Conservation (phyloP, 2,329 filamentous ascomycete genomes). For the Pseudogymnoascus sp. region DNA sequence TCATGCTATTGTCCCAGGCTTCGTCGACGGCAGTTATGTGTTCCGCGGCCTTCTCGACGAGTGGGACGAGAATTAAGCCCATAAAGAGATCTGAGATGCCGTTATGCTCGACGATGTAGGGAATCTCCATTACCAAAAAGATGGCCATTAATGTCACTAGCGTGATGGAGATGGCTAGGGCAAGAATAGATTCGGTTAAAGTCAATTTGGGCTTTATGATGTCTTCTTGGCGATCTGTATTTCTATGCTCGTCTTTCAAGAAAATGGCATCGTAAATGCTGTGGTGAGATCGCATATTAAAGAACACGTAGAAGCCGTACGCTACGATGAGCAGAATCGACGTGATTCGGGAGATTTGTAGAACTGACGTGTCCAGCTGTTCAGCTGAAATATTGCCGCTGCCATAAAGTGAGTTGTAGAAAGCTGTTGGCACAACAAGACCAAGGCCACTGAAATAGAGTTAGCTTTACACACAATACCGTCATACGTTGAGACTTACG, state of each 20-base stretch:
- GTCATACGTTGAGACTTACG: slow-evolving; percentile 44
- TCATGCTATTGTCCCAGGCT: slow-evolving; percentile 76
- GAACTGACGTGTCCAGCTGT: slow-evolving; percentile 42
- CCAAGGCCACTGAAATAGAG: slow-evolving; percentile 36
- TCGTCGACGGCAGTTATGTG: slow-evolving; percentile 78
- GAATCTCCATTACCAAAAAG: slow-evolving; percentile 64
- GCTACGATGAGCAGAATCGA: slow-evolving; percentile 62
- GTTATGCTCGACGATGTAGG: slow-evolving; percentile 44
- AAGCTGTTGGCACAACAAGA: slow-evolving; percentile 36
- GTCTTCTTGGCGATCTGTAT: slow-evolving; percentile 55
- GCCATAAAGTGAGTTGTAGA: slow-evolving; percentile 39
- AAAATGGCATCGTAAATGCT: slow-evolving; percentile 68
- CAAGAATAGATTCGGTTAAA: slow-evolving; percentile 60
- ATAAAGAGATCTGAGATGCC: slow-evolving; percentile 50
- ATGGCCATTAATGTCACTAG: slow-evolving; percentile 68
- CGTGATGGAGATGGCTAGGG: slow-evolving; percentile 53
- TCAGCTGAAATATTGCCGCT: slow-evolving; percentile 27
- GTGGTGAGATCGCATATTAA: slow-evolving; percentile 70
- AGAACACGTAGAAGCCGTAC: slow-evolving; percentile 59
- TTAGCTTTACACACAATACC: slow-evolving; percentile 12
- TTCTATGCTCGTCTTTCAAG: slow-evolving; percentile 58
- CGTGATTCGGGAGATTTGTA: slow-evolving; percentile 61
- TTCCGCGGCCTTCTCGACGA: slow-evolving; percentile 81
- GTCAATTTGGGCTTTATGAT: slow-evolving; percentile 59
- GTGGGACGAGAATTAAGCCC: slow-evolving; percentile 67